Evolutionary conservation across 1,284 basidiomycete genomes (phyloP), one percentile per base, ranked within the genome.

Genomic region (Rhodotorula glutinis): DNA sequence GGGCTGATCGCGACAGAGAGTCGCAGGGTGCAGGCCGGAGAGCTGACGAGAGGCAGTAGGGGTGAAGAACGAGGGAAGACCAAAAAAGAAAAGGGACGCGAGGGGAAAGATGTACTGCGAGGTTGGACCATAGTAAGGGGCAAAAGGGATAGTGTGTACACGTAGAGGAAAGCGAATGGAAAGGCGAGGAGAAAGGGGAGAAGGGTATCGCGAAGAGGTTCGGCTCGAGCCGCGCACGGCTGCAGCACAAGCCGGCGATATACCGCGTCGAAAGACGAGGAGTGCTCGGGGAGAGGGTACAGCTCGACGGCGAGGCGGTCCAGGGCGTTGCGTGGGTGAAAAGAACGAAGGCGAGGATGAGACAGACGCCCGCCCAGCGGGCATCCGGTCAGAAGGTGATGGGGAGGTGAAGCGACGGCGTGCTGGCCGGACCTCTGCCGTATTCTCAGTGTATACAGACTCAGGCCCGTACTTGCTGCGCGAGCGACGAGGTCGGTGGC

Each of bases 401-500:
- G 33, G 33, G n/a, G n/a, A n/a, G n/a, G n/a, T n/a, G n/a, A n/a
- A n/a, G n/a, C n/a, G n/a, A n/a, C n/a, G n/a, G n/a, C n/a, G n/a
- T n/a, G n/a, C n/a, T n/a, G n/a, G n/a, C n/a, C n/a, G n/a, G n/a
- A n/a, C n/a, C n/a, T n/a, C n/a, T n/a, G n/a, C n/a, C n/a, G n/a
- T n/a, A n/a, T n/a, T n/a, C n/a, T n/a, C n/a, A n/a, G n/a, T n/a
- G n/a, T n/a, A n/a, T n/a, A n/a, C n/a, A n/a, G n/a, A 4, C 3
- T 38, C 17, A 55, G 21, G 41, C 52, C 19, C 57, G 53, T 29
- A 33, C 64, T 30, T 68, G 59, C 21, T 52, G 43, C 4, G 52
- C 55, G n/a, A 68, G 62, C 29, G 65, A 59, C 11, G 65, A 65
- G 5, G 55, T 60, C 3, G 67, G 41, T 9, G 71, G 71, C 0